These are phyloP conservation scores for Monilinia laxa DNA, from an alignment of 2,329 filamentous ascomycete genomes.

Conservation along the genomic window DNA sequence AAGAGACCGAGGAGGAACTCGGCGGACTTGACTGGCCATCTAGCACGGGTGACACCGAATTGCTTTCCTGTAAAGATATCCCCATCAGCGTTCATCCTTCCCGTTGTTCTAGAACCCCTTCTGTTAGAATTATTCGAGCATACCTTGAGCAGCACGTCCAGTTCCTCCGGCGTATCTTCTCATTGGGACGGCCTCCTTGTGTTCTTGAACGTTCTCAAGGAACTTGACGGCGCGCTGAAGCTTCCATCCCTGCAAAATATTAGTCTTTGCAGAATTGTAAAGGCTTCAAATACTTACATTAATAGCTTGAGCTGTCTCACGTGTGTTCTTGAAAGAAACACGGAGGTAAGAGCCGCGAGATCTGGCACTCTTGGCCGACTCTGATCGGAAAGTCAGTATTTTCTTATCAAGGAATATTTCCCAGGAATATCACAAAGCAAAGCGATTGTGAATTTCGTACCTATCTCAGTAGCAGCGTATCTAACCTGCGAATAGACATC, in stretches of 20 bases:
- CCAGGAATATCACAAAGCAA: slow-evolving; percentile 23
- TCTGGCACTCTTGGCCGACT: slow-evolving; percentile 81
- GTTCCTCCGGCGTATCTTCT: slow-evolving; percentile 95
- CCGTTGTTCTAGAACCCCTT: neutral
- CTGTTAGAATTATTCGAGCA: slow-evolving; percentile 43
- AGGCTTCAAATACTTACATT: slow-evolving; percentile 49
- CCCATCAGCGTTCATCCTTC: slow-evolving; percentile 31
- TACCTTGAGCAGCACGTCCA: slow-evolving; percentile 97
- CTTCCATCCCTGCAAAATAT: slow-evolving; percentile 20
- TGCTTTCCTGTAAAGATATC: slow-evolving; percentile 73
- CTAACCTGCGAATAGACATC: slow-evolving; percentile 63
- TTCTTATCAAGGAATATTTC: slow-evolving; percentile 61
- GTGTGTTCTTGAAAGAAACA: slow-evolving; percentile 95
- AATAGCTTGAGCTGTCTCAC: slow-evolving; percentile 98
- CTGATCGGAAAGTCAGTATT: neutral
- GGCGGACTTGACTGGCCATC: slow-evolving; percentile 99
- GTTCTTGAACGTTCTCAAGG: slow-evolving; percentile 96
- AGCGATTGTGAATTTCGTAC: slow-evolving; percentile 6
- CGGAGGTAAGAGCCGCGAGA: slow-evolving; percentile 98
- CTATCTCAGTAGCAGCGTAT: slow-evolving; percentile 68
- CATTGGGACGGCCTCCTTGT: slow-evolving; percentile 98
- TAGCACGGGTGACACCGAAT: slow-evolving; percentile 95
- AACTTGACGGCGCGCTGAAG: slow-evolving; percentile 65
- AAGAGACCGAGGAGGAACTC: slow-evolving; percentile 96
- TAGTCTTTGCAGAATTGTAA: neutral